A percentile compares a stretch with the other conserved stretches of the same genome.
Conservation (phyloP, 1,139 yeast genomes). For the Debaryomyces udenii region DNA sequence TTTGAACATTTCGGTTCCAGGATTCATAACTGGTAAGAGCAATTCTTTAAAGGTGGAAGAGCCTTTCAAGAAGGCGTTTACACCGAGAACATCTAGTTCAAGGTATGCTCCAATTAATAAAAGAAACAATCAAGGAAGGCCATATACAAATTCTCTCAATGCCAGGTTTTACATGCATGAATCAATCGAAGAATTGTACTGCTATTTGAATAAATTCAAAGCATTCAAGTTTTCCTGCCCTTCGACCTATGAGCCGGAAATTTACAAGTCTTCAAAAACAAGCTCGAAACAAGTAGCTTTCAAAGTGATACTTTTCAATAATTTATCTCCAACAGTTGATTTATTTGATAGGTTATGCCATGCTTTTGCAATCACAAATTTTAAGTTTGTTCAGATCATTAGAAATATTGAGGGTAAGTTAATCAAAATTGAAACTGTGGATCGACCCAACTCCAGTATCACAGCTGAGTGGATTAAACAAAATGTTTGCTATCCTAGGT, state of each 20-base stretch:
- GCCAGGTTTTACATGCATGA: constrained; percentile 32
- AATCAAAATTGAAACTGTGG: constrained; percentile 37
- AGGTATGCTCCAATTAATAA: neutral
- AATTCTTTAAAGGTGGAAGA: neutral
- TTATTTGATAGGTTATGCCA: constrained; percentile 22
- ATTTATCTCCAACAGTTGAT: constrained; percentile 4
- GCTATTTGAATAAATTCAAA: constrained; percentile 20
- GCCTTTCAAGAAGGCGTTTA: neutral
- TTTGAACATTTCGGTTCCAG: neutral
- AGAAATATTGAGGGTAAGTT: constrained; percentile 39
- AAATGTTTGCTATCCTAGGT: constrained; percentile 45
- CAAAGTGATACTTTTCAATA: constrained; percentile 10
- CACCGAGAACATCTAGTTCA: neutral
- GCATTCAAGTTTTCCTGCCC: constrained; percentile 6
- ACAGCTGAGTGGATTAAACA: constrained; percentile 37
- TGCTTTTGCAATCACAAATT: constrained; percentile 18
- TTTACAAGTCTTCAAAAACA: neutral
- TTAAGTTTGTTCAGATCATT: constrained; percentile 39
- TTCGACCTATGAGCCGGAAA: no score
- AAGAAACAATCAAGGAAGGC: constrained; percentile 32
- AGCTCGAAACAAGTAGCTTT: neutral
- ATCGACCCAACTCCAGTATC: constrained; percentile 17
- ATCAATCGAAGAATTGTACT: constrained; percentile 20
- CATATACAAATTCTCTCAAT: constrained; percentile 33
- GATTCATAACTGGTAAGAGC: neutral